phyloP scores from a whole-genome alignment of 2,329 filamentous ascomycete genomes.

The Exutisphaerella laricina region DNA sequence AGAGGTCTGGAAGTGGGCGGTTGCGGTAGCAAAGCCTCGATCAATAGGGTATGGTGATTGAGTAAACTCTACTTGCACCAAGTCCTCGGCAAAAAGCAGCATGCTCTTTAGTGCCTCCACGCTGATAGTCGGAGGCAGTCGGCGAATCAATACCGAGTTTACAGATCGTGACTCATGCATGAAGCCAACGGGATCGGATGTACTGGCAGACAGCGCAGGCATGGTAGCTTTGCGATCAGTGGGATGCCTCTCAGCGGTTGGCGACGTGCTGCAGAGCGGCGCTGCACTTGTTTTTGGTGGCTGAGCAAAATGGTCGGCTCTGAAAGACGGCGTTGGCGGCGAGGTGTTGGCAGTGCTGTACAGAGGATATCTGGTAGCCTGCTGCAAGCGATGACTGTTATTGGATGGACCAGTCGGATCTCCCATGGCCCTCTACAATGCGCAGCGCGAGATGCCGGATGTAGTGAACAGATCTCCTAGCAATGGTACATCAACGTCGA shows the following conservation, averaged over 20 bases:
- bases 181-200: slow-evolving; percentile 23
- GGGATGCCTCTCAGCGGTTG: slow-evolving; percentile 39
- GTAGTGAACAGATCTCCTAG: neutral
- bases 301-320: slow-evolving; percentile 37
- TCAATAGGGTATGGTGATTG: slow-evolving; percentile 52
- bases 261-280: slow-evolving; percentile 37
- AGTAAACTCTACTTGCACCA: slow-evolving; percentile 55
- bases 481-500: slow-evolving; percentile 5
- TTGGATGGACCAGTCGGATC: slow-evolving; percentile 14
- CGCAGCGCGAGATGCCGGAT: slow-evolving; percentile 1
- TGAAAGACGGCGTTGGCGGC: slow-evolving; percentile 19
- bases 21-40: slow-evolving; percentile 50
- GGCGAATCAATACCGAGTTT: slow-evolving; percentile 51
- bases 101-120: slow-evolving; percentile 56
- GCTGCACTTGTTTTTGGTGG: slow-evolving; percentile 19
- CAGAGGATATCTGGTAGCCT: slow-evolving; percentile 17
- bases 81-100: slow-evolving; percentile 60
- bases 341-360: slow-evolving; percentile 18
- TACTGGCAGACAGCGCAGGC: slow-evolving; percentile 23
- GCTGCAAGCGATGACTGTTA: slow-evolving; percentile 10
- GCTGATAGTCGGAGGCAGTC: slow-evolving; percentile 54
- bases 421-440: slow-evolving; percentile 15
- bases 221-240: slow-evolving; percentile 33
- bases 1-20: slow-evolving; percentile 54
- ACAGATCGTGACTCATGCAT: slow-evolving; percentile 17